A percentile compares a stretch with the other conserved stretches of the same genome.
Conservation (phyloP, 2,329 filamentous ascomycete genomes). For the Fusarium xyrophilum region DNA sequence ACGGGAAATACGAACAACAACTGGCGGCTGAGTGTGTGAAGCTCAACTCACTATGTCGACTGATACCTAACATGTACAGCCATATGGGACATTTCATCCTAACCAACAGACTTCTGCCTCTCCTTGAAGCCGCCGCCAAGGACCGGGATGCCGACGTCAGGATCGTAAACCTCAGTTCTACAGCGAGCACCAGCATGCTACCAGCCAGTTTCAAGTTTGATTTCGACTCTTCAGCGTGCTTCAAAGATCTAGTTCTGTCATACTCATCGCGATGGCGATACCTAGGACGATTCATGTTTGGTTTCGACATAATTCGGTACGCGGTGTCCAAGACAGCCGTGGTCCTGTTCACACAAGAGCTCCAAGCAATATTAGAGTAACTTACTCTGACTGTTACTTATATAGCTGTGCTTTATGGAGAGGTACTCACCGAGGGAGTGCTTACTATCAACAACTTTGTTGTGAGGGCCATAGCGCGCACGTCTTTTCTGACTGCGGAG, state of each 20-base stretch:
- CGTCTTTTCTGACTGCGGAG: neutral
- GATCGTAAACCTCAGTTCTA: neutral
- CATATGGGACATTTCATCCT: neutral
- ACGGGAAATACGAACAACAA: neutral
- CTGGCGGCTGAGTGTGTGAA: neutral
- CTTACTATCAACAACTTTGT: rapidly evolving
- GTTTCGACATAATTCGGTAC: neutral
- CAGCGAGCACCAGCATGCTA: rapidly evolving
- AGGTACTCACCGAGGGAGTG: neutral
- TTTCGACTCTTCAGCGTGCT: neutral
- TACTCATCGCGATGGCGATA: neutral
- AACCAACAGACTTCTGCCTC: neutral
- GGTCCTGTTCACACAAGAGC: rapidly evolving
- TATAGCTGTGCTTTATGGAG: neutral
- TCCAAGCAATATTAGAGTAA: rapidly evolving
- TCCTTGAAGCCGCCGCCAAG: neutral
- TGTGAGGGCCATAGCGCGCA: neutral
- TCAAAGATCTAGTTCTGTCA: rapidly evolving
- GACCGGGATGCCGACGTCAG: rapidly evolving
- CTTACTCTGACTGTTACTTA: rapidly evolving
- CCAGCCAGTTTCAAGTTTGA: neutral
- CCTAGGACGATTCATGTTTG: neutral
- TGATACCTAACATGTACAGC: rapidly evolving
- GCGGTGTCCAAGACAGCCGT: rapidly evolving
- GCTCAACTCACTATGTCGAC: rapidly evolving